phyloP scores from a whole-genome alignment of 2,329 filamentous ascomycete species.

The Xylariaceae sp. region DNA sequence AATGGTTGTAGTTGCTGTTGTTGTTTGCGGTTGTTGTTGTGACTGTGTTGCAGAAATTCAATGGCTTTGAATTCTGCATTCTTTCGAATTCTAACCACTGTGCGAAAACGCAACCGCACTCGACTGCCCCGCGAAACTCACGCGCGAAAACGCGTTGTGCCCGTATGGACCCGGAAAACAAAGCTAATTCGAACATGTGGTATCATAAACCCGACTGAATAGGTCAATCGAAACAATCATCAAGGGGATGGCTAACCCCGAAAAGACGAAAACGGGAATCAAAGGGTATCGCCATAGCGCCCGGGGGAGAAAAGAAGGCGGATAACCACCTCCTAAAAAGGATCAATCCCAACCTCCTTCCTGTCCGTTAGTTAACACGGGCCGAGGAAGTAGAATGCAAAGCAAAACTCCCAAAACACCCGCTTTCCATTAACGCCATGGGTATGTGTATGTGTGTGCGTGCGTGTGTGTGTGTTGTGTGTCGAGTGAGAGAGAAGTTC shows the following conservation, averaged over 20 bases:
- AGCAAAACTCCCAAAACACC: background rate
- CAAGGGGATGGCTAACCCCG: background rate
- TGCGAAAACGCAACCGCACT: too few relatives aligned
- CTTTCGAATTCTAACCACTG: too few relatives aligned
- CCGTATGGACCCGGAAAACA: too few relatives aligned
- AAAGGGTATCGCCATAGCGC: background rate
- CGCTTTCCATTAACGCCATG: conserved; percentile 12
- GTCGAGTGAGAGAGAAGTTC: conserved; percentile 1
- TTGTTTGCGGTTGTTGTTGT: too few relatives aligned
- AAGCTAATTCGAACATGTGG: conserved; percentile 13
- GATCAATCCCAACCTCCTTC: background rate
- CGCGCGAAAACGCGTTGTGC: too few relatives aligned
- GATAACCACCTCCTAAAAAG: background rate
- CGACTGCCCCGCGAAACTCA: too few relatives aligned
- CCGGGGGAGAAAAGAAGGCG: background rate
- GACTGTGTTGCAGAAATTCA: too few relatives aligned
- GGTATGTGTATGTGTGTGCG: too few relatives aligned
- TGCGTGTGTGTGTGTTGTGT: background rate
- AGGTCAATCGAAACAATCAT: background rate
- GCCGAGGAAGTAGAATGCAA: background rate
- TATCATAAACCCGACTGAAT: conserved; percentile 17
- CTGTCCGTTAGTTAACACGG: too few relatives aligned
- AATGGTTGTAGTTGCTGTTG: too few relatives aligned
- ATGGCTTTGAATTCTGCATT: too few relatives aligned
- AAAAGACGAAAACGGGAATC: background rate